Evolutionary conservation across 305 asterid species (phyloP), one percentile per base, ranked within the genome.

Genomic region (Fraxinus latifolia): DNA sequence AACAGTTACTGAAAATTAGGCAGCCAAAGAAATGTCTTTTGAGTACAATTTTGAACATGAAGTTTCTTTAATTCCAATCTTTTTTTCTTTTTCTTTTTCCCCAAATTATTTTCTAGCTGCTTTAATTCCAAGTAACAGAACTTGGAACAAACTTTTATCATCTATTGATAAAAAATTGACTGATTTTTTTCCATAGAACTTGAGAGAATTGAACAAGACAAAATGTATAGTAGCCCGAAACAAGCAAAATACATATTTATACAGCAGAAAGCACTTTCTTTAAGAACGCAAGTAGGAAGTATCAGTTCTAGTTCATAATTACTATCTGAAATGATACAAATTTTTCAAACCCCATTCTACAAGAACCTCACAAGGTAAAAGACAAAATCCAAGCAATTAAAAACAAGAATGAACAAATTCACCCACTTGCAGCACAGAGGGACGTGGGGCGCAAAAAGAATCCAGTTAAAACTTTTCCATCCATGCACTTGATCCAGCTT

Each of bases 401-500:
- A 89, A 90, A 76, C 92, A 91, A 83, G 91, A 93, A 91, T 87
- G 79, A 89, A 91, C 86, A 93, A 89, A 90, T 88, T 80, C 88
- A 91, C 88, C 90, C 86, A 44, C 81, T 82, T 78, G 83, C 90
- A 80, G 88, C 87, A 44, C 79, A 85, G 86, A 84, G 79, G 86
- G 88, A 82, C 80, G 76, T 84, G 84, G 83, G 84, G 86, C 83
- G 82, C 88, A 85, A 77, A 89, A 86, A 82, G 83, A 78, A 85
- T 80, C 86, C 82, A 73, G 58, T 81, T 81, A 77, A 74, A 78
- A 75, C 42, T 81, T 72, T 60, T 81, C 75, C 53, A 50, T 77
- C 21, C 81, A 58, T 79, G 85, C 80, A 74, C 80, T 27, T 21
- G 74, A 78, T 60, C 79, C 78, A 21, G 39, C 72, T 67, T 58